phyloP scores from a whole-genome alignment of 805 yeast genomes.

The Starmera pachycereana region DNA sequence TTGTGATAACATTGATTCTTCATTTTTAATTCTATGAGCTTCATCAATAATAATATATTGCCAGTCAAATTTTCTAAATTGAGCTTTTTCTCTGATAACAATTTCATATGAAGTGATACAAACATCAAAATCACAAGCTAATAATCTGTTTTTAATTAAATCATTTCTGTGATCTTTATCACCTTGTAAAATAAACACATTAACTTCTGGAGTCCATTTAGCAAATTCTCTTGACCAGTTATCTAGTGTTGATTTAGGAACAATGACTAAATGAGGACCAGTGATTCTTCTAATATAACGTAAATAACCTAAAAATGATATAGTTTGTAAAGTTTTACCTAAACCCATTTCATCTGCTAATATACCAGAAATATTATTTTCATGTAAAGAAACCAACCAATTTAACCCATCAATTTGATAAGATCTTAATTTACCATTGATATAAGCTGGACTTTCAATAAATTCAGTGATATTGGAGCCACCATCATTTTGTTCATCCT shows the following conservation, averaged over 20 bases:
- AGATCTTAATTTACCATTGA: conserved; percentile 55
- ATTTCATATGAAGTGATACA: conserved; percentile 62
- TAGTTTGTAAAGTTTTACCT: conserved; percentile 75
- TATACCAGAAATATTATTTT: conserved; percentile 62
- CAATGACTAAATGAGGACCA: conserved; percentile 69
- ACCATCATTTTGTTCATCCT: conserved; percentile 37
- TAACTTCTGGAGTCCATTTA: conserved; percentile 74
- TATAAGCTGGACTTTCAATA: conserved; percentile 74
- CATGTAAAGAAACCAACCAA: conserved; percentile 63
- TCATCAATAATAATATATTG: conserved; percentile 65
- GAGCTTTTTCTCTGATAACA: conserved; percentile 61
- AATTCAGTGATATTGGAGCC: conserved; percentile 44
- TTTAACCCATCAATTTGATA: conserved; percentile 76
- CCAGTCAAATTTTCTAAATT: conserved; percentile 45
- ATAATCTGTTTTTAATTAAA: conserved; percentile 37
- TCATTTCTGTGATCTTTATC: conserved; percentile 45
- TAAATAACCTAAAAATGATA: conserved; percentile 59
- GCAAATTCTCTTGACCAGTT: conserved; percentile 74
- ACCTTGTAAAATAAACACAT: conserved; percentile 62
- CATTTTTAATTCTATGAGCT: conserved; percentile 77
- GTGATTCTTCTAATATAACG: conserved; percentile 41
- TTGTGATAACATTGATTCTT: conserved; percentile 47
- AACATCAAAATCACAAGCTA: conserved; percentile 62
- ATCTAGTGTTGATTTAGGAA: conserved; percentile 73
- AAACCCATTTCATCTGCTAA: conserved; percentile 83